Evolutionary conservation across 169 alveolate species (phyloP), one percentile per base, ranked within the genome.

Genomic region (Plasmodium ovale): DNA sequence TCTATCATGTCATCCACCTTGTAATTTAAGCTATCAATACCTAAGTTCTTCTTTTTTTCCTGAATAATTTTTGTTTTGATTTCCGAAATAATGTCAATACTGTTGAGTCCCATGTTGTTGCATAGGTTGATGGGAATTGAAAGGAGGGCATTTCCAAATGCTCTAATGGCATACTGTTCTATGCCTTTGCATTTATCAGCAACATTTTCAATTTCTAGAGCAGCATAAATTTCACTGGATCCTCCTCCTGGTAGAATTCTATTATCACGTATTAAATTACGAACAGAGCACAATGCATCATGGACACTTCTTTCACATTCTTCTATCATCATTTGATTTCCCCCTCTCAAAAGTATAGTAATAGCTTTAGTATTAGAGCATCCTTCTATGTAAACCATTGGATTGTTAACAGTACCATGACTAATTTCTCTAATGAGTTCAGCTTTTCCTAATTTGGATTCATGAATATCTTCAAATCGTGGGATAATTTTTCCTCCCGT

Each of bases 401-500:
- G 97, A 77, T 97, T 98, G 47, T 98, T 97, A 51, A 98, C 97
- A 6, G 99, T 97, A 60, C 99, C 99, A 64, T 96, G 95, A 53
- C 97, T 92, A 56, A 97, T 92, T 92, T 98, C 99, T 69, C 96
- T 94, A 16, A 98, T 97, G 5, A 79, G 51, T 14, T 96, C 97
- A 3, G 99, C 99, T n/a, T 89, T 94, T 25, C 99, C 99, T 54
- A 98, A 96, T 82, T 98, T 98, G 44, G 94, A 95, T 31, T 95
- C 95, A 47, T 97, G 87, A 56, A 98, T 94, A 72, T 98, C 99
- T 74, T 95, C 97, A 92, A 98, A 98, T 87, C 99, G 94, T 10
- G 99, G 99, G 42, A 98, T 98, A 42, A 98, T 98, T 91, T 98
- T 95, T 27, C 99, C 99, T 3, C 99, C 99, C 9, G 99, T 99